phyloP scores from a whole-genome alignment of 768 basidiomycete species.

The Mycena polygramma region DNA sequence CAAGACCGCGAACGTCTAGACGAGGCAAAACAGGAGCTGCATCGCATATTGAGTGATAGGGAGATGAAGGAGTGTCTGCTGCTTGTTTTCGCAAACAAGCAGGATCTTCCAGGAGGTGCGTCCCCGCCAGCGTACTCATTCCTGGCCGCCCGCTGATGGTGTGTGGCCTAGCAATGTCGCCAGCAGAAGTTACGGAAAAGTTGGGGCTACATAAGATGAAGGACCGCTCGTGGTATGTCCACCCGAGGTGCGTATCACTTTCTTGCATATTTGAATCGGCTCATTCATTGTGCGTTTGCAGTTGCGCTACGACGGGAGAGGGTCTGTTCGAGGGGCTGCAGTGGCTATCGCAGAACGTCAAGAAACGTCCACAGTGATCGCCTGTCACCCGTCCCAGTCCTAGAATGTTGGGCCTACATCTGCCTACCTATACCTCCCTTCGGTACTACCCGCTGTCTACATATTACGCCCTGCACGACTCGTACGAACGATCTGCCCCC shows the following conservation, averaged over 20 bases:
- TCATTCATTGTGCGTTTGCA: slow-evolving; percentile 46
- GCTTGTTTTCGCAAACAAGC: slow-evolving; percentile 99
- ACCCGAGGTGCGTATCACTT: slow-evolving; percentile 82
- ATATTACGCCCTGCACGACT: slow-evolving; percentile 34
- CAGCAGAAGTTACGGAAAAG: slow-evolving; percentile 98
- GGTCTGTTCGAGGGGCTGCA: slow-evolving; percentile 97
- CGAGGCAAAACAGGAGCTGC: slow-evolving; percentile 95
- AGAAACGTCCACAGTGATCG: slow-evolving; percentile 84
- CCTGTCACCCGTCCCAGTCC: slow-evolving; percentile 16
- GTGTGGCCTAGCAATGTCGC: slow-evolving; percentile 87
- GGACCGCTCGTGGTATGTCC: slow-evolving; percentile 98
- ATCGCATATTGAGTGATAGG: slow-evolving; percentile 94
- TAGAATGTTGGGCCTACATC: slow-evolving; percentile 14
- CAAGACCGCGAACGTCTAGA: slow-evolving; percentile 96
- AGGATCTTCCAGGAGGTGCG: slow-evolving; percentile 96
- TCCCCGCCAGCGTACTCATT: slow-evolving; percentile 30
- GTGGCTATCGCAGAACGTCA: slow-evolving; percentile 98
- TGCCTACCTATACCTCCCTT: slow-evolving; percentile 23
- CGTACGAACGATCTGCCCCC: slow-evolving; percentile 34
- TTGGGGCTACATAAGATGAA: slow-evolving; percentile 96
- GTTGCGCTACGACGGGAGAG: slow-evolving; percentile 97
- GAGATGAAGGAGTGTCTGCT: slow-evolving; percentile 98
- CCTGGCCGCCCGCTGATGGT: slow-evolving; percentile 8
- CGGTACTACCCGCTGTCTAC: slow-evolving; percentile 32
- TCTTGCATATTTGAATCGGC: neutral